These are phyloP conservation scores for Citrus cavaleriei DNA, from an alignment of 345 rosid genomes.

Conservation along the genomic window DNA sequence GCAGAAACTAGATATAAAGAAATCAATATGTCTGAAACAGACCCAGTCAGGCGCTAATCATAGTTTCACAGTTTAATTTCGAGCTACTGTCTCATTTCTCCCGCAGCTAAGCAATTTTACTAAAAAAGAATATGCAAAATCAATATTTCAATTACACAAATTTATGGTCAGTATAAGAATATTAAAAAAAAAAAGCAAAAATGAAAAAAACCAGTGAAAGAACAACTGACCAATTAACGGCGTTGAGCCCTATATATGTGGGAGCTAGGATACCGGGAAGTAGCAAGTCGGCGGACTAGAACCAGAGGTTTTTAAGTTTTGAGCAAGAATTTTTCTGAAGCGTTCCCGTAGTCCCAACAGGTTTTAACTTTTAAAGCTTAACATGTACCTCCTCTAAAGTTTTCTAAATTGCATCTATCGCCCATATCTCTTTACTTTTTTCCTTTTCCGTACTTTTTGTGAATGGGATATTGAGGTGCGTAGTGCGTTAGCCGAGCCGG, in stretches of 20 bases:
- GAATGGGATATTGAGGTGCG: too few relatives aligned
- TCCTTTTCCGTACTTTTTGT: not conserved
- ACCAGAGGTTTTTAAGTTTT: not conserved
- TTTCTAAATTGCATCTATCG: not conserved
- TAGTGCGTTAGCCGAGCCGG: too few relatives aligned
- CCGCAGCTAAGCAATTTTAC: not conserved
- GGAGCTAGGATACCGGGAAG: not conserved
- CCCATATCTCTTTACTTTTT: not conserved
- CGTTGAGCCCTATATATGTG: not conserved
- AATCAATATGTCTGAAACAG: not conserved
- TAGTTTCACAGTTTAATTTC: not conserved
- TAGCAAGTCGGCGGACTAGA: not conserved
- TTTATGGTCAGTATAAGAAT: not conserved
- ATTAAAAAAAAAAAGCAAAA: not conserved
- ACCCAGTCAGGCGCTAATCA: not conserved
- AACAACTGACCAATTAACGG: not conserved
- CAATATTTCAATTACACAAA: not conserved
- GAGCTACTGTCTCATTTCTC: not conserved
- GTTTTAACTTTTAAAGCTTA: not conserved
- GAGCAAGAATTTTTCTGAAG: not conserved
- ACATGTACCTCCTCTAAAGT: not conserved
- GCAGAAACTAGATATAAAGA: not conserved
- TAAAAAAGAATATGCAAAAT: not conserved
- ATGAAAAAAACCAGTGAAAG: not conserved
- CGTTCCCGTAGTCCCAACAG: too few relatives aligned